These are phyloP conservation scores for Aurinia saxatilis DNA, from an alignment of 345 rosid species.

Conservation along the genomic window DNA sequence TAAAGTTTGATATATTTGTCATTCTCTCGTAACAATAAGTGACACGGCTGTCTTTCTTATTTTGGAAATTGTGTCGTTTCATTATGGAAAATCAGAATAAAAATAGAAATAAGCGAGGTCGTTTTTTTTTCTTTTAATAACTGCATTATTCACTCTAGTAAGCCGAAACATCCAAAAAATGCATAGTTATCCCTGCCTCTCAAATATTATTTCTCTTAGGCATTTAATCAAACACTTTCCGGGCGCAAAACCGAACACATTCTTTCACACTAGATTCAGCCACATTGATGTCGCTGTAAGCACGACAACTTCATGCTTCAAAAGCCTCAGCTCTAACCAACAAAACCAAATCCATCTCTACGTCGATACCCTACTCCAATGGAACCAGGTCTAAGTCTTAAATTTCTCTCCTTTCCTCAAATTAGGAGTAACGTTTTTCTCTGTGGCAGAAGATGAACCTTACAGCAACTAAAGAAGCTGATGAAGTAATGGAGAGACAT, in stretches of 20 bases:
- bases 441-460: constrained; percentile 68
- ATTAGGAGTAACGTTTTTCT: no score
- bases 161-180: background rate
- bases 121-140: background rate
- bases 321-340: constrained; percentile 45
- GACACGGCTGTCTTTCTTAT: no score
- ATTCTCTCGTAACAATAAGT: no score
- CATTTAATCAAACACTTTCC: constrained; percentile 70
- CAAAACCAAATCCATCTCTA: constrained; percentile 58
- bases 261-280: background rate
- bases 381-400: constrained; percentile 71
- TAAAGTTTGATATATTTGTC: no score
- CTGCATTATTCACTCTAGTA: background rate
- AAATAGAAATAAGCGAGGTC: no score
- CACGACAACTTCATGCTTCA: constrained; percentile 30
- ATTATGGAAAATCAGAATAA: no score
- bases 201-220: constrained; percentile 33
- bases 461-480: constrained; percentile 62
- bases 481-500: constrained; percentile 76
- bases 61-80: no score
- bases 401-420: background rate
- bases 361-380: constrained; percentile 62
- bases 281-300: background rate
- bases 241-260: constrained; percentile 16
- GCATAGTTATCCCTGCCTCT: background rate